Conservation (phyloP, 495 filamentous ascomycete species). For the Acidiella bohemica region DNA sequence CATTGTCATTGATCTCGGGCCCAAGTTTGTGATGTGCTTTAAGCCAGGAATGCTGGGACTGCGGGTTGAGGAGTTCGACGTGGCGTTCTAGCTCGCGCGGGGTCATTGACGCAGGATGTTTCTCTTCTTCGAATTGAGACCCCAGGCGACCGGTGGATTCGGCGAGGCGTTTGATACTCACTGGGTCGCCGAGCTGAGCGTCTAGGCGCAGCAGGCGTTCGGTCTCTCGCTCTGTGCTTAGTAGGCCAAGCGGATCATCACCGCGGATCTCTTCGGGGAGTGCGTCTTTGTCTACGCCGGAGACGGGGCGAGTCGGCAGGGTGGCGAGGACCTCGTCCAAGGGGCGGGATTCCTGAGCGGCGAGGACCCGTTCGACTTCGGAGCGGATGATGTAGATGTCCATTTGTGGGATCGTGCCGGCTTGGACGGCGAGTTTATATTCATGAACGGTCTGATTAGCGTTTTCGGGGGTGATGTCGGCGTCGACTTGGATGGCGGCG, state of each 20-base stretch:
- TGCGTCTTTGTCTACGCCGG: constrained; percentile 7
- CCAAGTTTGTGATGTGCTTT: constrained; percentile 29
- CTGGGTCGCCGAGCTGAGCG: constrained; percentile 38
- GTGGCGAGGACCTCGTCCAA: constrained; percentile 13
- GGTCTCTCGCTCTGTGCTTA: constrained; percentile 65
- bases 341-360: constrained; percentile 16
- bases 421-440: constrained; percentile 28
- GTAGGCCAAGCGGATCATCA: constrained; percentile 33
- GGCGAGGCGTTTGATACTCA: constrained; percentile 16
- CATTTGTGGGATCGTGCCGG: constrained; percentile 3
- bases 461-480: constrained; percentile 30
- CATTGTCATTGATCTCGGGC: constrained; percentile 21
- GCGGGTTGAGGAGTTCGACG: constrained; percentile 57
- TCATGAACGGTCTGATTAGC: constrained; percentile 23
- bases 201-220: constrained; percentile 67
- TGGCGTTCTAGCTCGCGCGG: constrained; percentile 42
- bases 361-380: constrained; percentile 32
- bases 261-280: constrained; percentile 16
- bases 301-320: constrained; percentile 21
- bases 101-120: constrained; percentile 20
- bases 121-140: constrained; percentile 6
- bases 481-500: constrained; percentile 24
- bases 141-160: constrained; percentile 14
- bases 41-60: constrained; percentile 70
- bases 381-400: constrained; percentile 32